Evolutionary conservation across 306 rosid species (phyloP).

Genomic region (Cicer yamashitae): DNA sequence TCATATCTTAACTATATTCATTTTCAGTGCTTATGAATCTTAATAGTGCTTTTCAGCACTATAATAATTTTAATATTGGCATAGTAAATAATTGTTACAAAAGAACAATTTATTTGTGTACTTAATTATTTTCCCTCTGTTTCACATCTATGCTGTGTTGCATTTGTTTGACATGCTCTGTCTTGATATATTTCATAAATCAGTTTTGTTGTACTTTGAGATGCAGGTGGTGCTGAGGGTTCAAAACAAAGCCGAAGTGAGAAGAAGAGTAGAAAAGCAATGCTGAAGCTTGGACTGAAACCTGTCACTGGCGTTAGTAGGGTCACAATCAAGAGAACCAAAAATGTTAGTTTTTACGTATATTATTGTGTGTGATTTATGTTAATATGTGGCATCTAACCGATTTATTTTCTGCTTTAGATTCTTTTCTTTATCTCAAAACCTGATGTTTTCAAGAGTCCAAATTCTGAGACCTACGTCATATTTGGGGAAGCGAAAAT

Average conservation of each 20-base stretch:
- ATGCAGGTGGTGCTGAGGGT: conserved; percentile 67
- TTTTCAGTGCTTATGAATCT: conserved; percentile 12
- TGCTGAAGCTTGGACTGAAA: conserved; percentile 93
- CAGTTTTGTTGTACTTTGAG: conserved; percentile 22
- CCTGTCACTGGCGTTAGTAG: conserved; percentile 88
- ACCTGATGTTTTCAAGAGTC: conserved; percentile 94
- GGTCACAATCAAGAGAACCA: conserved; percentile 89
- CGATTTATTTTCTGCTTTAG: conserved; percentile 46
- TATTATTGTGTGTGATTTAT: neutral
- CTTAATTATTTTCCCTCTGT: neutral
- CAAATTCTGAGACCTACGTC: conserved; percentile 80
- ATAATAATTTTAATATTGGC: neutral
- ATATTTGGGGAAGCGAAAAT: conserved; percentile 90
- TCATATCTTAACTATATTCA: neutral
- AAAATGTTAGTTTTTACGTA: conserved; percentile 59
- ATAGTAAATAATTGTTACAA: neutral
- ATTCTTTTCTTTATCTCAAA: conserved; percentile 84
- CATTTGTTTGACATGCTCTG: conserved; percentile 28
- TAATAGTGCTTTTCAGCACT: neutral
- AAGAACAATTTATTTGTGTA: neutral
- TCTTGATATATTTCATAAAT: conserved; percentile 2
- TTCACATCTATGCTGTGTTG: neutral
- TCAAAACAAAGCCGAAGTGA: conserved; percentile 98
- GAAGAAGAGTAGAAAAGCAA: conserved; percentile 96
- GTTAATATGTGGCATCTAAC: conserved; percentile 1